Base-by-base conservation (phyloP, 805 yeast genomes). In the Candida ulmi region DNA sequence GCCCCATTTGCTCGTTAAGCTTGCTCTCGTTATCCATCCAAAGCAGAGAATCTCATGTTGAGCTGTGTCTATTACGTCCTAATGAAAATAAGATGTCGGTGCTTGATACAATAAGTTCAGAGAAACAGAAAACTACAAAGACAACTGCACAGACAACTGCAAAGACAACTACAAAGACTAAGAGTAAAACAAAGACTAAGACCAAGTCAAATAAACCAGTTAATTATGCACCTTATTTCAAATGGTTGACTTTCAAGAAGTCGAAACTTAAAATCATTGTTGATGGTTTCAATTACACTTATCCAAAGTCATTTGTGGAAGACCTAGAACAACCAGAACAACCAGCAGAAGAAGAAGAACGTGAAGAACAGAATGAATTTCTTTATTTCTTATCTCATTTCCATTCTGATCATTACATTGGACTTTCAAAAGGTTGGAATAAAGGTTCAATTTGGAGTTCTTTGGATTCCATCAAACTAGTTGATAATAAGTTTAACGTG, bases 371-470 rank as follows among this genome's bases (percentile, higher is more conserved):
- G n/a, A n/a, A n/a, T n/a, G n/a, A n/a, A n/a, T n/a, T 31, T n/a
- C 13, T 31, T 5, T 84, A 83, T 58, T 75, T 83, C 45, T 61
- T 85, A 19, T 73, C 88, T 0, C 99, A 93, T 63, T 91, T 85
- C 64, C 99, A 93, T 59, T 68, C 95, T 0, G 99, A 93, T 57
- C 99, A 93, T 57, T 93, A 93, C 55, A 88, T 87, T 4, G 98
- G 99, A 0, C 61, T 93, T 13, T 63, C 80, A 3, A 84, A 83
- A 51, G 67, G 71, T 17, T 93, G 98, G 98, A 61, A 71, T 34
- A 72, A 74, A 38, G 90, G 88, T 0, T 65, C 66, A 7, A 77
- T 93, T 4, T 87, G 80, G 49, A 82, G 95, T 45, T 80, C 96
- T 0, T 65, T 67, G 11, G 74, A 82, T 4, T 90, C 98, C 0